Evolutionary conservation across 139 green algal species (phyloP).

Genomic region (Tetradesmus obliquus): DNA sequence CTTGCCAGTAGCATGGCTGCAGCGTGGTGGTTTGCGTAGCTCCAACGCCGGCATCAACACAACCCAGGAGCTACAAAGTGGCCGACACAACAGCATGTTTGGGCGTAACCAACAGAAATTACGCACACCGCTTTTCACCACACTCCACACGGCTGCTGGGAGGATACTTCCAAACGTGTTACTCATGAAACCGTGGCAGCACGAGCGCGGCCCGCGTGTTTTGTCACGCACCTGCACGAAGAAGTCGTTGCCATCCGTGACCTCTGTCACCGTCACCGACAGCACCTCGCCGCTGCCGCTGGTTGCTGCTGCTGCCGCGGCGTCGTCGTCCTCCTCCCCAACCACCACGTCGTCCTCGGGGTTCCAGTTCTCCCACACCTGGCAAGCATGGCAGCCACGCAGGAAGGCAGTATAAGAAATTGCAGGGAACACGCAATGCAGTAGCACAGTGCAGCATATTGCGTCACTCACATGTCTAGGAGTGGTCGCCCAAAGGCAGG

Average conservation of each 20-base stretch:
- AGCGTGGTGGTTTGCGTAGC: background rate
- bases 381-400: background rate
- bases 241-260: constrained; percentile 79
- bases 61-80: background rate
- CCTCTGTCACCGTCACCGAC: constrained; percentile 87
- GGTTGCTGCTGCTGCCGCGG: constrained; percentile 28
- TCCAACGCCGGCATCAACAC: background rate
- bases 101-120: no score
- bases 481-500: no score
- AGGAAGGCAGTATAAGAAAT: background rate
- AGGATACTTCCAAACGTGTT: no score
- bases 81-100: no score
- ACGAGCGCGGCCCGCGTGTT: background rate
- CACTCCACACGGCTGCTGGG: no score
- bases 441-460: background rate
- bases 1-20: background rate
- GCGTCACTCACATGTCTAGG: no score
- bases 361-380: constrained; percentile 77
- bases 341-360: constrained; percentile 59
- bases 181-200: background rate
- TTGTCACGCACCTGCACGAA: constrained; percentile 74
- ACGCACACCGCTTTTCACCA: no score
- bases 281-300: constrained; percentile 40
- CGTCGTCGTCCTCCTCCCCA: constrained; percentile 52
- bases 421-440: background rate